phyloP scores from a whole-genome alignment of 2,329 filamentous ascomycete genomes.

The Cadophora malorum region DNA sequence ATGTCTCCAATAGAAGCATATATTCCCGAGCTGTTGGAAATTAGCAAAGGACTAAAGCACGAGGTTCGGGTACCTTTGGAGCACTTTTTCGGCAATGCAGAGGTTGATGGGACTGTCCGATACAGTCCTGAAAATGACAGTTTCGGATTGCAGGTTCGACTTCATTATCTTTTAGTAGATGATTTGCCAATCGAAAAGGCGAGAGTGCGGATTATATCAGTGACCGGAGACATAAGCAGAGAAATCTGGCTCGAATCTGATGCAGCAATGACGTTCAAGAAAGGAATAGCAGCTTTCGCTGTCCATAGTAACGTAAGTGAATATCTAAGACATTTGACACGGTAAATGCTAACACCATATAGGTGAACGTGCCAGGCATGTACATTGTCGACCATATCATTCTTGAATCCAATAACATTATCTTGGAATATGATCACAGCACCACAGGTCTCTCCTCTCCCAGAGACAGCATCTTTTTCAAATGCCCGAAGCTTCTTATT shows the following conservation, averaged over 20 bases:
- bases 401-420: constrained; percentile 67
- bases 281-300: constrained; percentile 53
- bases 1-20: constrained; percentile 38
- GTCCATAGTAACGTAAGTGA: constrained; percentile 54
- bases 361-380: constrained; percentile 72
- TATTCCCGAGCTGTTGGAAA: constrained; percentile 43
- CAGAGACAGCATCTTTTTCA: constrained; percentile 54
- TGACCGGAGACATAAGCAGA: constrained; percentile 60
- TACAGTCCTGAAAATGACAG: constrained; percentile 78
- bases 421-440: constrained; percentile 69
- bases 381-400: constrained; percentile 78
- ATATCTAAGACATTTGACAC: not conserved
- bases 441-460: constrained; percentile 40
- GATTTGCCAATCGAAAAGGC: constrained; percentile 70
- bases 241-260: constrained; percentile 69
- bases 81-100: constrained; percentile 75
- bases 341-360: constrained; percentile 41
- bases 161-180: constrained; percentile 77
- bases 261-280: constrained; percentile 52
- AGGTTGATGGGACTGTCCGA: constrained; percentile 69
- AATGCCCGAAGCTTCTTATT: constrained; percentile 68
- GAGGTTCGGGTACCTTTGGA: constrained; percentile 72
- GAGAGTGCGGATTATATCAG: constrained; percentile 66
- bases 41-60: constrained; percentile 52
- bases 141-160: constrained; percentile 71